Conservation (phyloP, 805 yeast genomes). For the Candida piceae region DNA sequence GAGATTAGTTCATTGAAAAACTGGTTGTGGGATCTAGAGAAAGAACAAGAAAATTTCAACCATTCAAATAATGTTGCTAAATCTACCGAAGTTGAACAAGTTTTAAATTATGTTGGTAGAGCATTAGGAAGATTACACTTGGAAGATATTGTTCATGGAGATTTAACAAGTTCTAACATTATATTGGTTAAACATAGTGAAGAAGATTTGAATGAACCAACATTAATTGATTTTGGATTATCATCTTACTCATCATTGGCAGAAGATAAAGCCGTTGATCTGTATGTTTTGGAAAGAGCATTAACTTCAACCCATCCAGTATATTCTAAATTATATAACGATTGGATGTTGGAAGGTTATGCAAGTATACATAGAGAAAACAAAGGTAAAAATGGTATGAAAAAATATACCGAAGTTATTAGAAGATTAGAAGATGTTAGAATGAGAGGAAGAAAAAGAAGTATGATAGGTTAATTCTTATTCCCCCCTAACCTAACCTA, state of each 20-base stretch:
- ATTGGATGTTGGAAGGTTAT: slow-evolving; percentile 74
- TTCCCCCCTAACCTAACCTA: not conserved
- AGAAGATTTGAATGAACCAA: slow-evolving; percentile 36
- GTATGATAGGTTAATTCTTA: slow-evolving; percentile 73
- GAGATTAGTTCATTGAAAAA: slow-evolving; percentile 62
- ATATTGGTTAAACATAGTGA: slow-evolving; percentile 36
- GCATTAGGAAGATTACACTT: slow-evolving; percentile 68
- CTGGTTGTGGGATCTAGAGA: slow-evolving; percentile 61
- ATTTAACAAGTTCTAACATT: slow-evolving; percentile 85
- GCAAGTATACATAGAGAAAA: slow-evolving; percentile 31
- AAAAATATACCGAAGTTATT: slow-evolving; percentile 47
- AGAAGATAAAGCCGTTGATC: slow-evolving; percentile 96
- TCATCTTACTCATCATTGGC: slow-evolving; percentile 68
- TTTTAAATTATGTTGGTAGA: slow-evolving; percentile 54
- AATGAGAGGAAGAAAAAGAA: slow-evolving; percentile 88
- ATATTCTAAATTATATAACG: slow-evolving; percentile 55
- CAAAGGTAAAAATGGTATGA: slow-evolving; percentile 32
- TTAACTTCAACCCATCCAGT: slow-evolving; percentile 85
- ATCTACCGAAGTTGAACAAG: slow-evolving; percentile 34
- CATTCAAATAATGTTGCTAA: slow-evolving; percentile 18
- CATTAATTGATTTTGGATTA: slow-evolving; percentile 86
- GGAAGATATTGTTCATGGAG: slow-evolving; percentile 86
- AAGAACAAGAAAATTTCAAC: slow-evolving; percentile 18
- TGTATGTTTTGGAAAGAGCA: slow-evolving; percentile 92
- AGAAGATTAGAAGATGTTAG: slow-evolving; percentile 78